Percentiles rank a stretch among this genome's conserved stretches.
Conservation (phyloP, 495 filamentous ascomycete genomes). For the Aspergillus wentii region DNA sequence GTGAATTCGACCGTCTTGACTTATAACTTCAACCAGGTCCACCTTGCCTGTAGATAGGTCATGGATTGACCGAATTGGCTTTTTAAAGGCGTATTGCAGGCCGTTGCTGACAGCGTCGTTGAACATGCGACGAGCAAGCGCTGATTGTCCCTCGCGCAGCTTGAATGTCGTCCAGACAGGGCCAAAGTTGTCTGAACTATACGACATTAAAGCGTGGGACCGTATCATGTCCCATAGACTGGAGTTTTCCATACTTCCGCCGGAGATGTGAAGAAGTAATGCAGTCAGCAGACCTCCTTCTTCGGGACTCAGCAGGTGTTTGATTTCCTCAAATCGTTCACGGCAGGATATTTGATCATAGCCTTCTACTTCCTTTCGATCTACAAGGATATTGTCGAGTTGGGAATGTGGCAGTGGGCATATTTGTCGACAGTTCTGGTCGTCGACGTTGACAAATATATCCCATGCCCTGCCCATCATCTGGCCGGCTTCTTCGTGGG, state of each 20-base stretch:
- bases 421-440: constrained; percentile 7
- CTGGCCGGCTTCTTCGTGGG: constrained; percentile 11
- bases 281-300: constrained; percentile 8
- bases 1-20: constrained; percentile 1
- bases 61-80: constrained; percentile 9
- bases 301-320: constrained; percentile 14
- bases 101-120: constrained; percentile 7
- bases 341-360: constrained; percentile 15
- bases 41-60: no score
- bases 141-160: constrained; percentile 14
- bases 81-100: constrained; percentile 16
- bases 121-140: constrained; percentile 11
- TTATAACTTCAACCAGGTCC: background rate
- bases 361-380: constrained; percentile 6
- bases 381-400: constrained; percentile 12
- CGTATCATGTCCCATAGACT: constrained; percentile 11
- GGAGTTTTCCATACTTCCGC: constrained; percentile 14
- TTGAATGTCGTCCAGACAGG: constrained; percentile 9
- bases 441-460: constrained; percentile 13
- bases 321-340: constrained; percentile 18
- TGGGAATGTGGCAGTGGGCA: constrained; percentile 14
- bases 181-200: constrained; percentile 4
- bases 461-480: constrained; percentile 8
- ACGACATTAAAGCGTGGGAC: constrained; percentile 6
- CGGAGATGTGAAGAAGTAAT: constrained; percentile 7